Evolutionary conservation across 2,329 filamentous ascomycete genomes (phyloP).

Genomic region (Phaeosphaeriaceae sp.): DNA sequence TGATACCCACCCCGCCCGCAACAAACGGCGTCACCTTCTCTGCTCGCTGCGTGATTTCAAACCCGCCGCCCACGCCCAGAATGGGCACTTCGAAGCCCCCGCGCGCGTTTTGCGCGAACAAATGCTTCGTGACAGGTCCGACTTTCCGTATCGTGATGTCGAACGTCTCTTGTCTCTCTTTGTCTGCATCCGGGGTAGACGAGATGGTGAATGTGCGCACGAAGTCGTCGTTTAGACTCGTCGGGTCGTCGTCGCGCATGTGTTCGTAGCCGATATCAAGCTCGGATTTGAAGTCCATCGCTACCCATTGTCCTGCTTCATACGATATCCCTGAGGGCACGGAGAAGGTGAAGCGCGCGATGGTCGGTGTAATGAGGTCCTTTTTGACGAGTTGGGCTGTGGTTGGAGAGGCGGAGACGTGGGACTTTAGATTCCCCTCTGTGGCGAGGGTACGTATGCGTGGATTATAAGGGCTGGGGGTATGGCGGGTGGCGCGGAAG

Average conservation of each 20-base stretch:
- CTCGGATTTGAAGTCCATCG: conserved; percentile 73
- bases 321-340: conserved; percentile 57
- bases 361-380: conserved; percentile 67
- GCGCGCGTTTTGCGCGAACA: conserved; percentile 65
- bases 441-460: conserved; percentile 68
- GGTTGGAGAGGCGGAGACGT: conserved; percentile 17
- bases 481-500: conserved; percentile 67
- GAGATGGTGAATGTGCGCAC: conserved; percentile 84
- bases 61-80: conserved; percentile 75
- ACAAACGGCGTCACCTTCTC: conserved; percentile 64
- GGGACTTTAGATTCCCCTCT: conserved; percentile 58
- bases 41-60: conserved; percentile 52
- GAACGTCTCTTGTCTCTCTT: conserved; percentile 56
- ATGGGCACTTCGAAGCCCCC: conserved; percentile 69
- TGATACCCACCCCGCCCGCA: conserved; percentile 83
- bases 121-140: conserved; percentile 70
- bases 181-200: conserved; percentile 55
- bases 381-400: conserved; percentile 66
- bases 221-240: conserved; percentile 83
- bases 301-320: conserved; percentile 77
- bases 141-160: conserved; percentile 76
- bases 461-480: conserved; percentile 81
- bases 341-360: conserved; percentile 70
- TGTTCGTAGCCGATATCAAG: conserved; percentile 78
- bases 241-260: conserved; percentile 83